phyloP scores from a whole-genome alignment of 177 flowering plant species.

The Vitis hybrid region DNA sequence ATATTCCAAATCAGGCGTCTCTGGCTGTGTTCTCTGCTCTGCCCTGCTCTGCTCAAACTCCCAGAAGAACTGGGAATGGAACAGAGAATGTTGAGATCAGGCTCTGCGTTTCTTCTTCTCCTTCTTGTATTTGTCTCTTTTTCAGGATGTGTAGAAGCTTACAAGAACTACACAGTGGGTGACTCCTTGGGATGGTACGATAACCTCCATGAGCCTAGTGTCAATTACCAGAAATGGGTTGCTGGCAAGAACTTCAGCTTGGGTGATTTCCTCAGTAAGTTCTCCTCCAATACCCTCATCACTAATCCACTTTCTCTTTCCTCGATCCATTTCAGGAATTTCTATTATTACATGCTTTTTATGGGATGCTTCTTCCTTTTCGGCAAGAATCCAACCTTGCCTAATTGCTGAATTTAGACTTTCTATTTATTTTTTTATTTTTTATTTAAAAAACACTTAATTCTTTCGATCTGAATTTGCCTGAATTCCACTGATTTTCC shows the following conservation, averaged over 20 bases:
- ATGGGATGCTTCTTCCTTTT: too few relatives aligned
- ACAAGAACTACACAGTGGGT: slow-evolving; percentile 92
- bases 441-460: neutral
- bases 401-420: too few relatives aligned
- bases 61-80: neutral
- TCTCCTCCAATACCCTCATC: neutral
- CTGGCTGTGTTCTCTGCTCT: too few relatives aligned
- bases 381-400: too few relatives aligned
- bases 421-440: neutral
- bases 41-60: neutral
- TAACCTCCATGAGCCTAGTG: slow-evolving; percentile 40
- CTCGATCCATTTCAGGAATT: neutral
- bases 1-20: neutral
- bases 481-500: too few relatives aligned
- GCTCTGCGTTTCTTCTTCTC: slow-evolving; percentile 5
- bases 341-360: too few relatives aligned
- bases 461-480: too few relatives aligned
- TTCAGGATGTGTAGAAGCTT: slow-evolving; percentile 42
- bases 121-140: slow-evolving; percentile 6
- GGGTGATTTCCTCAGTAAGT: slow-evolving; percentile 96
- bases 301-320: neutral
- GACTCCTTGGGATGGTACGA: slow-evolving; percentile 92
- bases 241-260: slow-evolving; percentile 59
- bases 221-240: slow-evolving; percentile 84
- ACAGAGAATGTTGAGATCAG: neutral